Conservation (phyloP, 164 flowering plant species). For the Kalanchoe fedtschenkoi region DNA sequence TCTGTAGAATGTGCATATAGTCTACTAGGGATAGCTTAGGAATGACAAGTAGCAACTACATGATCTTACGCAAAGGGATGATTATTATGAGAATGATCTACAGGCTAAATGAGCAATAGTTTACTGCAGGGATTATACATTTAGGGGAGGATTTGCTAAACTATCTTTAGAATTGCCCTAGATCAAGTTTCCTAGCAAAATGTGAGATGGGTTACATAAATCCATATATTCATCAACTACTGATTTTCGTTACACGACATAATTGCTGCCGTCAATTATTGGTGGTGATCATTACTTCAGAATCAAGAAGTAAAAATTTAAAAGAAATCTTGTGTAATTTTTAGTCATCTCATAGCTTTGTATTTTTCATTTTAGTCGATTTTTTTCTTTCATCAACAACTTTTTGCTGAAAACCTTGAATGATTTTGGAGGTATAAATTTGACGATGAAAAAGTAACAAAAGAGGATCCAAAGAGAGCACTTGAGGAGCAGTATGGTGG, state of each 20-base stretch:
- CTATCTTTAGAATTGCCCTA: not conserved
- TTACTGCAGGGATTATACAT: too few relatives aligned
- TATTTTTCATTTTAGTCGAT: not conserved
- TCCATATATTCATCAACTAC: too few relatives aligned
- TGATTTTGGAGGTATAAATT: constrained; percentile 58
- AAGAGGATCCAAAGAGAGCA: constrained; percentile 70
- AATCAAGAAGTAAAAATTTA: too few relatives aligned
- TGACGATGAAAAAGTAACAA: constrained; percentile 87
- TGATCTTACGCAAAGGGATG: too few relatives aligned
- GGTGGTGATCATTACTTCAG: not conserved
- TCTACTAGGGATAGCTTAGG: too few relatives aligned
- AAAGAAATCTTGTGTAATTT: too few relatives aligned
- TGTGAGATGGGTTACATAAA: not conserved
- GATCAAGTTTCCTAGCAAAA: not conserved
- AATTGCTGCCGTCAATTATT: not conserved
- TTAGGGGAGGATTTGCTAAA: too few relatives aligned
- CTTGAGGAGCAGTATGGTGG: constrained; percentile 88
- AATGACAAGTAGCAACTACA: too few relatives aligned
- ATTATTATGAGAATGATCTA: too few relatives aligned
- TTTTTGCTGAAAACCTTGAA: not conserved
- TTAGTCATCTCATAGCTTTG: not conserved
- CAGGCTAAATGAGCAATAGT: too few relatives aligned
- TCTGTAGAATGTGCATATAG: too few relatives aligned
- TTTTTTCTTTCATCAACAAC: not conserved
- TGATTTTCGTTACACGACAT: not conserved